Conservation (phyloP, 129 eudicot species). For the Logfia minima region DNA sequence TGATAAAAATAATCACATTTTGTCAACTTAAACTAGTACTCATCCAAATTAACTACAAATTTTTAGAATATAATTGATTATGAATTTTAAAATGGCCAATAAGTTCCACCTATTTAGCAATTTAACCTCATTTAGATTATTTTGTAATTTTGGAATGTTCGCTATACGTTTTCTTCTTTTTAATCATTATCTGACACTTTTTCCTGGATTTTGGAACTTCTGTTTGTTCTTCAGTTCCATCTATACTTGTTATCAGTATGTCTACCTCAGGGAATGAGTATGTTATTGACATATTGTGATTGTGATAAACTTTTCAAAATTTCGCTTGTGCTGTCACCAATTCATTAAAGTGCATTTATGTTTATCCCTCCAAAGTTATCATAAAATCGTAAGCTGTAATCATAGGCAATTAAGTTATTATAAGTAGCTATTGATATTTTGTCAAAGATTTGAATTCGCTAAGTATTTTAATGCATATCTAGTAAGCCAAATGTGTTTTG, state of each 20-base stretch:
- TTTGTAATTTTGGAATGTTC: too few species aligned
- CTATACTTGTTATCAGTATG: neutral
- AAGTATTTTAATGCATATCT: neutral
- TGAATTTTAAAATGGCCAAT: neutral
- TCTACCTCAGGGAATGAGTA: neutral
- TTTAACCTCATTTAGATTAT: too few species aligned
- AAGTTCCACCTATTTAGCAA: too few species aligned
- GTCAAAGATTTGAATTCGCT: neutral
- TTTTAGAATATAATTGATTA: neutral
- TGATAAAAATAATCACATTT: constrained; percentile 17
- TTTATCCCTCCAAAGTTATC: neutral
- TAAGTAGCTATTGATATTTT: neutral
- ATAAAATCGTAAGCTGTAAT: neutral
- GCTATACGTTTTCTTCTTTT: too few species aligned
- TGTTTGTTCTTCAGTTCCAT: neutral
- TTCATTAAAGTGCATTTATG: too few species aligned
- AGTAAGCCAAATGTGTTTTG: neutral
- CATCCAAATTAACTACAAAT: neutral
- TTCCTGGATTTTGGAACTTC: neutral
- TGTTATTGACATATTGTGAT: neutral
- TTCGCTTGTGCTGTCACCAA: neutral
- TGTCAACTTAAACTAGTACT: constrained; percentile 20
- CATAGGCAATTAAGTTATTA: neutral
- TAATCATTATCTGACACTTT: neutral
- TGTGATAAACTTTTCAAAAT: too few species aligned